phyloP scores from a whole-genome alignment of 306 rosid species.

The Hippophae tibetana region DNA sequence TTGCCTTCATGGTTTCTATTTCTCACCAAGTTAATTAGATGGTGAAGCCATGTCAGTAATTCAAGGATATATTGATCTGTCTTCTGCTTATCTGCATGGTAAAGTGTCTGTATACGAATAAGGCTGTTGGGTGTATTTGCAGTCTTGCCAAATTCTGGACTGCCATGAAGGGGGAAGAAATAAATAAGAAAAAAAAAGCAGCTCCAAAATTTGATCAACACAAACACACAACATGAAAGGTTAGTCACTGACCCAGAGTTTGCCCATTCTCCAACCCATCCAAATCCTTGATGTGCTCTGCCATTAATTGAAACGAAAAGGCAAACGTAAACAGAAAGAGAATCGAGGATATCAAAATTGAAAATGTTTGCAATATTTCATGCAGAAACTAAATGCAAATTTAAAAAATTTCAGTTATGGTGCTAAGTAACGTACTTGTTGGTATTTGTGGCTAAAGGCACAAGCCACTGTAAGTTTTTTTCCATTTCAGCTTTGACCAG shows the following conservation, averaged over 20 bases:
- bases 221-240: not conserved
- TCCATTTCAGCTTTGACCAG: constrained; percentile 67
- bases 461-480: constrained; percentile 69
- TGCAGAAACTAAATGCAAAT: constrained; percentile 1
- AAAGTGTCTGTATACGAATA: constrained; percentile 74
- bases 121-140: constrained; percentile 26
- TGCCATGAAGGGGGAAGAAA: constrained; percentile 22
- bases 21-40: constrained; percentile 45
- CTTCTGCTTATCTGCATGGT: constrained; percentile 70
- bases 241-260: constrained; percentile 50
- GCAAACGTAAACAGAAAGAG: not conserved
- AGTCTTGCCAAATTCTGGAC: constrained; percentile 50
- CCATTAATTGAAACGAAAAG: constrained; percentile 12
- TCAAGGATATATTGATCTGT: constrained; percentile 54
- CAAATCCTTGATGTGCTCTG: constrained; percentile 95
- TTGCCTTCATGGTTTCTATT: constrained; percentile 40
- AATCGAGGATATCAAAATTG: not conserved
- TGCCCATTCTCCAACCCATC: constrained; percentile 99
- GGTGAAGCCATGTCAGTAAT: constrained; percentile 63
- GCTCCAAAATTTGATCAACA: too few species aligned
- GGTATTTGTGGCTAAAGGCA: constrained; percentile 72
- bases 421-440: constrained; percentile 44
- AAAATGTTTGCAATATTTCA: not conserved
- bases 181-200: not conserved
- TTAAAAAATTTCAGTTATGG: constrained; percentile 1